A percentile compares a stretch with the other conserved stretches of the same genome.
phyloP scores from a whole-genome alignment of 495 filamentous ascomycete species.

The Penicillium cosmopolitanum region DNA sequence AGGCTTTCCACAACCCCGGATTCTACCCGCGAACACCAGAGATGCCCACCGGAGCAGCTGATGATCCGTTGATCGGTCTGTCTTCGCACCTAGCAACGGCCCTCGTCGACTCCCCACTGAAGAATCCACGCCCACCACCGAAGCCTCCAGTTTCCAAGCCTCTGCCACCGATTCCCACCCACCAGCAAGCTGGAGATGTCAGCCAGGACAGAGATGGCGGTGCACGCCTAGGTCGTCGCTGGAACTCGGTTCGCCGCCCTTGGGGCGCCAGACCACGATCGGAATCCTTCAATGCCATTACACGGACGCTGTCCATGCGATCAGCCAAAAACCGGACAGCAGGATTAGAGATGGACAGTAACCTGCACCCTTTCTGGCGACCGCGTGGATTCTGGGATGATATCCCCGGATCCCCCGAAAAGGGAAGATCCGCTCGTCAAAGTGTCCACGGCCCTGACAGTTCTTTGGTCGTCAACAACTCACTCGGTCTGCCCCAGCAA shows the following conservation, averaged over 20 bases:
- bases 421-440: conserved; percentile 16
- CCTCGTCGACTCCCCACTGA: conserved; percentile 67
- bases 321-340: conserved; percentile 50
- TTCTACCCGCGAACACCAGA: conserved; percentile 39
- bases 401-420: conserved; percentile 42
- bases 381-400: conserved; percentile 75
- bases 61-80: neutral
- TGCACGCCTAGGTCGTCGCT: conserved; percentile 45
- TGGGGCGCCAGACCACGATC: conserved; percentile 61
- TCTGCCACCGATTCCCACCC: conserved; percentile 71
- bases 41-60: conserved; percentile 35
- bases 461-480: conserved; percentile 50
- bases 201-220: conserved; percentile 40
- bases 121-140: conserved; percentile 75
- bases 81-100: conserved; percentile 36
- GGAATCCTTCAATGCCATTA: conserved; percentile 49
- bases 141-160: conserved; percentile 71
- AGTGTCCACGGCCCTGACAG: conserved; percentile 28
- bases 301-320: conserved; percentile 48
- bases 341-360: conserved; percentile 51
- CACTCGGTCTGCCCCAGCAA: conserved; percentile 56
- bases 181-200: conserved; percentile 53
- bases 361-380: conserved; percentile 80
- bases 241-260: conserved; percentile 61
- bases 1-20: conserved; percentile 22